Evolutionary conservation across 164 flowering plant species (phyloP).

Genomic region (Hamamelis virginiana): DNA sequence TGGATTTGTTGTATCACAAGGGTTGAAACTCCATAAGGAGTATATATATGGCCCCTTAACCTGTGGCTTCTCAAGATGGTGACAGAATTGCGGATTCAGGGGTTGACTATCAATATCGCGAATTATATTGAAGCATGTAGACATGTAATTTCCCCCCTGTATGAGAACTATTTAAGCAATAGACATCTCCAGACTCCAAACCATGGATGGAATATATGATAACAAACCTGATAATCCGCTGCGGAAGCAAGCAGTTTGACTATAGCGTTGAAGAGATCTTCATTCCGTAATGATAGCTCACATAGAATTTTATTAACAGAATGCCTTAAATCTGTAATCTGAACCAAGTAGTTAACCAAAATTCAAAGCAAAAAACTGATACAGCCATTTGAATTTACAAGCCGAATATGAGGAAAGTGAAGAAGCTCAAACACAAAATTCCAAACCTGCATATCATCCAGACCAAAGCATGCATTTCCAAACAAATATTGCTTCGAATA

Average conservation of each 20-base stretch:
- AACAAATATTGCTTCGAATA: conserved; percentile 36
- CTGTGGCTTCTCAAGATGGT: too few species aligned
- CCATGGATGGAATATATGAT: not conserved
- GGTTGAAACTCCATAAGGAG: too few species aligned
- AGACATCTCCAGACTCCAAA: not conserved
- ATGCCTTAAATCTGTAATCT: conserved; percentile 60
- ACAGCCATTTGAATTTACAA: not conserved
- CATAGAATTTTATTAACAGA: conserved; percentile 41
- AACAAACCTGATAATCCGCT: conserved; percentile 77
- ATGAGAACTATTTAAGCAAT: not conserved
- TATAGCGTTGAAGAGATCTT: conserved; percentile 61
- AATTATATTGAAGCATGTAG: not conserved
- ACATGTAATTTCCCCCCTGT: not conserved
- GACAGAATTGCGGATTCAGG: too few species aligned
- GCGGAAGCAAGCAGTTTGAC: conserved; percentile 67
- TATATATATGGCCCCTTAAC: too few species aligned
- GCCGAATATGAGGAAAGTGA: not conserved
- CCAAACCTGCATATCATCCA: conserved; percentile 72
- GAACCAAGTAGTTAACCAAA: conserved; percentile 21
- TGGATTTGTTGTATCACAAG: too few species aligned
- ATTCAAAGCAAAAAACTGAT: not conserved
- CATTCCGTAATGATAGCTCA: conserved; percentile 43
- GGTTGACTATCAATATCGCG: not conserved
- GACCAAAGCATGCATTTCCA: conserved; percentile 53
- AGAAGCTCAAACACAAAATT: conserved; percentile 4